phyloP scores from a whole-genome alignment of 306 rosid species.

The Calophaca sinica region DNA sequence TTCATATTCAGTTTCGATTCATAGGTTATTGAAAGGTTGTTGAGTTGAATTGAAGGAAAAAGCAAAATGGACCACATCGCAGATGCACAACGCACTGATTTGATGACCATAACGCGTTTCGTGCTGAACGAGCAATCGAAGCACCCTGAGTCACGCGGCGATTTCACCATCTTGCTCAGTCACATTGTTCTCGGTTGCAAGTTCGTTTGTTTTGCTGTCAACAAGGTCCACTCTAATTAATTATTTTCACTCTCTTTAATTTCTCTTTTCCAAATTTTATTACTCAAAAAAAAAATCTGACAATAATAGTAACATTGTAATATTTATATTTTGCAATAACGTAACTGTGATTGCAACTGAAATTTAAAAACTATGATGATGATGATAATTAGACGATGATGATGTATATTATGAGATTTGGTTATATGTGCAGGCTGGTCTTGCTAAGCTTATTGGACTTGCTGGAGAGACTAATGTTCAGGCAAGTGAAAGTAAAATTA shows the following conservation, averaged over 20 bases:
- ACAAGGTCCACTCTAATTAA: slow-evolving; percentile 59
- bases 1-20: no score
- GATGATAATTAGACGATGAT: not conserved
- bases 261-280: not conserved
- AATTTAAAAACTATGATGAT: not conserved
- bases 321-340: not conserved
- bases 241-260: not conserved
- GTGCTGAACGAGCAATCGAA: slow-evolving; percentile 93
- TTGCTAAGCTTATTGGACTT: slow-evolving; percentile 96
- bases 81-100: slow-evolving; percentile 86
- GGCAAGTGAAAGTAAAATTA: slow-evolving; percentile 54
- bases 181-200: slow-evolving; percentile 98
- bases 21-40: not conserved
- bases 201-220: slow-evolving; percentile 90
- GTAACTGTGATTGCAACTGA: not conserved
- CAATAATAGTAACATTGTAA: not conserved
- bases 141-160: slow-evolving; percentile 90
- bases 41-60: not conserved
- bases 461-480: slow-evolving; percentile 99
- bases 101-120: slow-evolving; percentile 92
- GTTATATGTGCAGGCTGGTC: slow-evolving; percentile 77
- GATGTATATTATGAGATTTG: not conserved
- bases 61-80: slow-evolving; percentile 74
- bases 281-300: no score
- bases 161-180: slow-evolving; percentile 91